Evolutionary conservation across 441 rosid genomes (phyloP), one percentile per base, ranked within the genome.

Genomic region (Pelargonium australe): DNA sequence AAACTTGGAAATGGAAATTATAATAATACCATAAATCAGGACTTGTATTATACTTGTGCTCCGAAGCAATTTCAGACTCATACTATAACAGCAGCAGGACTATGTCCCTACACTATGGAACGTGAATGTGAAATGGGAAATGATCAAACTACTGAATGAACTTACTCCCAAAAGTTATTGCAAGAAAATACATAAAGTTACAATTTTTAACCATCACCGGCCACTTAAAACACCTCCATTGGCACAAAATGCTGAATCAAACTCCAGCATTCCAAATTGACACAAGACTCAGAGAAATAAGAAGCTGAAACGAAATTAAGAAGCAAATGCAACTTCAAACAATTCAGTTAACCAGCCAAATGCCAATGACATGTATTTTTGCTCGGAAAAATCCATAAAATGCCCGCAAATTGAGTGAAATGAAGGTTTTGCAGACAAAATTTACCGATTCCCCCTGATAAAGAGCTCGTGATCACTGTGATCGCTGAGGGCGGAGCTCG

Each of bases 391-490:
- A 6, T n/a, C 19, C 11, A 14, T 17, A 19, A 53, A 53, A 53
- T 53, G 60, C 23, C 6, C 2, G 60, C 60, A 2, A 53, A 53
- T 14, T n/a, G 1, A 53, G 60, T 53, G 6, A 53, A 53, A 16
- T 53, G 23, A 53, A 53, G 20, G 64, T 63, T 34, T 20, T 63
- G 17, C 41, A 12, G 44, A 67, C 5, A 5, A 13, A 63, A 49
- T 2, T 77, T 78, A 90, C 98, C 81, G 81, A 70, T 92, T 87
- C 75, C 90, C 93, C 75, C 97, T 80, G 41, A 90, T 83, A 79
- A 95, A 95, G 64, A 95, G 89, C 89, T 95, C 98, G 77, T 90
- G 89, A 74, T 89, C 96, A 60, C 91, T 73, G 49, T 64, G 74
- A 51, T 76, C 83, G 44, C 85, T 77, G 58, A 78, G 73, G 63